Percentiles rank a stretch among this genome's conserved stretches.
phyloP scores from a whole-genome alignment of 2,329 filamentous ascomycete genomes.

The Ilyonectria robusta region DNA sequence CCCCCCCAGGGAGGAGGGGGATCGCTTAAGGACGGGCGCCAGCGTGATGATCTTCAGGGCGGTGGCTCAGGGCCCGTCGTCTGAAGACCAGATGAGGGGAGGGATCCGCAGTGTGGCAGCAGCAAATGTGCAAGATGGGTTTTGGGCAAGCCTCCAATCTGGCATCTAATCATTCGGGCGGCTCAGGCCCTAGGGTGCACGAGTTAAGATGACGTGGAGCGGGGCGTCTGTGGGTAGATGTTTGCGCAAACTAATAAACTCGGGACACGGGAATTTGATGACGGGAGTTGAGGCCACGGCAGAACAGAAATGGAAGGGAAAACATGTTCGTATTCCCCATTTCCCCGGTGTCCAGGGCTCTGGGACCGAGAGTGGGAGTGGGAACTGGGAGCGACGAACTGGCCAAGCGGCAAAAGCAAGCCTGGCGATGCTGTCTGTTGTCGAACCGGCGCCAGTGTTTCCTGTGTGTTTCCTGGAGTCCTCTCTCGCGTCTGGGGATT shows the following conservation, averaged over 20 bases:
- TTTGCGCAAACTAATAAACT: conserved; percentile 27
- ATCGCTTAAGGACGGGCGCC: conserved; percentile 12
- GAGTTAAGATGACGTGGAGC: conserved; percentile 27
- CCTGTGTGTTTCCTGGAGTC: conserved; percentile 34
- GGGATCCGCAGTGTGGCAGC: conserved; percentile 12
- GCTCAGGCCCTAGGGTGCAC: conserved; percentile 13
- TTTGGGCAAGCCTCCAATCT: background rate
- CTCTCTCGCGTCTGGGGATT: conserved; percentile 26
- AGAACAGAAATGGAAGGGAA: conserved; percentile 9
- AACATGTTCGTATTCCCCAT: background rate
- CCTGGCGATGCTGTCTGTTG: conserved; percentile 4
- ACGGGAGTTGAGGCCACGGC: conserved; percentile 8
- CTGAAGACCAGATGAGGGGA: conserved; percentile 15
- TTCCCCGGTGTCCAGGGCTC: conserved; percentile 6
- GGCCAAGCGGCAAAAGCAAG: conserved; percentile 30
- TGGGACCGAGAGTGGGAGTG: background rate
- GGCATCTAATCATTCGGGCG: conserved; percentile 12
- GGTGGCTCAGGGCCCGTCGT: conserved; percentile 17
- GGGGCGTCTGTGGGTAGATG: conserved; percentile 15
- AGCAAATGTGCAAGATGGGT: background rate
- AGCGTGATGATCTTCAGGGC: conserved; percentile 27
- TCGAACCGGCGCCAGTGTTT: conserved; percentile 35
- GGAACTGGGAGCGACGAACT: conserved; percentile 13
- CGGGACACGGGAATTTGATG: conserved; percentile 23
- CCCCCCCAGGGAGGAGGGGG: background rate